These are phyloP conservation scores for Leccinum fibrillosum DNA, from an alignment of 768 basidiomycete genomes.

Conservation along the genomic window DNA sequence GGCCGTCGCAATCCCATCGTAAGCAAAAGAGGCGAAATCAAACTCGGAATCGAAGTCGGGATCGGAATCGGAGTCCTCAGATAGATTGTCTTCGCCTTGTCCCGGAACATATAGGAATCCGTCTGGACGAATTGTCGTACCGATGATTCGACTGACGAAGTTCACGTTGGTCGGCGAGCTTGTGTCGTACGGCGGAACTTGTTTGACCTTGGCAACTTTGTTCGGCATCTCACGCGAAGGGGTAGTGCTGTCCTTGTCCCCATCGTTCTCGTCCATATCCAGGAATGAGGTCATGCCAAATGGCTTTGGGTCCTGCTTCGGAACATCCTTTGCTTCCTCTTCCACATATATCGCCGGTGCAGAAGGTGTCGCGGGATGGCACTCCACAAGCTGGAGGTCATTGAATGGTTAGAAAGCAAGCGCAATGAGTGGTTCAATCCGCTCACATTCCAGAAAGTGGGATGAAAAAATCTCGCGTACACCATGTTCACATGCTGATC, in stretches of 20 bases:
- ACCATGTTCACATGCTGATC: constrained; percentile 19
- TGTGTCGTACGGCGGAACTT: constrained; percentile 16
- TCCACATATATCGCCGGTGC: constrained; percentile 20
- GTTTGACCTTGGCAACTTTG: background rate
- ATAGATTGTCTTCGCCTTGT: background rate
- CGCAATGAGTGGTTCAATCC: background rate
- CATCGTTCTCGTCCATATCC: background rate
- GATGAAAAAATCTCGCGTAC: constrained; percentile 21
- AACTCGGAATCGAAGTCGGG: background rate
- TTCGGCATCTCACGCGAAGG: background rate
- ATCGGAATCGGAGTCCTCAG: background rate
- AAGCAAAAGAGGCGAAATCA: background rate
- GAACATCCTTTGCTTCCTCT: constrained; percentile 10
- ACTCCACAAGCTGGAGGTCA: constrained; percentile 12
- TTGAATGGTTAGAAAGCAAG: background rate
- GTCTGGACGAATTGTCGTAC: constrained; percentile 4
- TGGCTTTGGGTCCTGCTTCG: background rate
- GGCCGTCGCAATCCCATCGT: background rate
- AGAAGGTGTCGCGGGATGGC: constrained; percentile 12
- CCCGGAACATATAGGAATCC: constrained; percentile 13
- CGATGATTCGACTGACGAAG: constrained; percentile 17
- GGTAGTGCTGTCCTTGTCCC: background rate
- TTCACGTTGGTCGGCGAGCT: background rate
- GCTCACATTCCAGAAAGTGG: constrained; percentile 20
- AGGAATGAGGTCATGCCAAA: constrained; percentile 8